Percentiles rank a stretch among this genome's conserved stretches.
Evolutionary conservation across 2,329 filamentous ascomycete species (phyloP).

Genomic region (Colletotrichum somersetense): DNA sequence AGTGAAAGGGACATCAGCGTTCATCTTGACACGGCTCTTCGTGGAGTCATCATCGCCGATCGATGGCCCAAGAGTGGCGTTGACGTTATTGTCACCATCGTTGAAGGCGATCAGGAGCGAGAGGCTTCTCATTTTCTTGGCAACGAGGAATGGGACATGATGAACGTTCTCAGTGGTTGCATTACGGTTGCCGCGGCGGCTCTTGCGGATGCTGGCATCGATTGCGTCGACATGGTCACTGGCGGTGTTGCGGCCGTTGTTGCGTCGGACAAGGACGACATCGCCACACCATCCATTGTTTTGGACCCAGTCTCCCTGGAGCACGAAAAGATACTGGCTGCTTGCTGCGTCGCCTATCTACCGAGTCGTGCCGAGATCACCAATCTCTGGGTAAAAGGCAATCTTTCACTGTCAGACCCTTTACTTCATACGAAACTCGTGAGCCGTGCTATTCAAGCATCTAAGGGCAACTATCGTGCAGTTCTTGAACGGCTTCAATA

Average conservation of each 20-base stretch:
- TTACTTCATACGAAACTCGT: constrained; percentile 52
- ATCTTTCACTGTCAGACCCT: constrained; percentile 57
- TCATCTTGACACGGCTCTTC: constrained; percentile 90
- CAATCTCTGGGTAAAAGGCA: constrained; percentile 92
- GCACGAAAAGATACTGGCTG: constrained; percentile 81
- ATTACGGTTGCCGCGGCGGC: constrained; percentile 95
- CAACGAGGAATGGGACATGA: constrained; percentile 83
- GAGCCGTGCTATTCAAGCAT: constrained; percentile 57
- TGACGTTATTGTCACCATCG: constrained; percentile 92
- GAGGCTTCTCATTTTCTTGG: constrained; percentile 61
- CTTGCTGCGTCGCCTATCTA: constrained; percentile 91
- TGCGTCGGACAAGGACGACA: constrained; percentile 45
- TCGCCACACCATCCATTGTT: constrained; percentile 60
- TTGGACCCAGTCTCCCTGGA: constrained; percentile 88
- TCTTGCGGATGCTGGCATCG: constrained; percentile 93
- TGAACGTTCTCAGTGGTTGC: constrained; percentile 92
- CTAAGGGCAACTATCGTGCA: constrained; percentile 50
- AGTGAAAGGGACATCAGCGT: constrained; percentile 90
- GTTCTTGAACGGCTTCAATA: constrained; percentile 34
- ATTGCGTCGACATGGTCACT: constrained; percentile 90
- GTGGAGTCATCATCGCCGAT: constrained; percentile 91
- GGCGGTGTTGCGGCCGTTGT: constrained; percentile 91
- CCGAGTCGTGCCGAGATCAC: constrained; percentile 91
- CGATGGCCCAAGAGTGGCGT: constrained; percentile 98
- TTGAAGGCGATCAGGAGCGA: constrained; percentile 91